Evolutionary conservation across 306 rosid genomes (phyloP).

Genomic region (Abrus pulchellus): DNA sequence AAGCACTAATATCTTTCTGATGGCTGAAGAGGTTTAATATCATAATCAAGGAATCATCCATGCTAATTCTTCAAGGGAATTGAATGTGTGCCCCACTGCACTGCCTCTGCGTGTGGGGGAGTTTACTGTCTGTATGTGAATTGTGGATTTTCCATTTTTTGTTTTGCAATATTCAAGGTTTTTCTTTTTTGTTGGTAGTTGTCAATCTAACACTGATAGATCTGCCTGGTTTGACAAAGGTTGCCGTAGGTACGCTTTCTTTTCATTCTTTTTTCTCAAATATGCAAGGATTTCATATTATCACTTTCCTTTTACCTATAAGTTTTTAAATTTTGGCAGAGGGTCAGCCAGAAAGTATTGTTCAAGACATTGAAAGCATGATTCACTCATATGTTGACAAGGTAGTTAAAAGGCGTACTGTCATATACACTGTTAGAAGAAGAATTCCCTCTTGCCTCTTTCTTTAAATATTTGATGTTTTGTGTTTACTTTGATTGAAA

Average conservation of each 20-base stretch:
- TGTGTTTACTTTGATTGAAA: slow-evolving; percentile 18
- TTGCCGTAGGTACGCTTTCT: slow-evolving; percentile 80
- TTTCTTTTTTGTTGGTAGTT: slow-evolving; percentile 59
- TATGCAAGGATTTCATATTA: slow-evolving; percentile 30
- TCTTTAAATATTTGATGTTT: not conserved
- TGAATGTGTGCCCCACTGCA: slow-evolving; percentile 16
- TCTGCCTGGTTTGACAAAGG: slow-evolving; percentile 95
- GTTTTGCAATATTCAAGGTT: slow-evolving; percentile 28
- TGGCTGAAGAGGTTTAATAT: slow-evolving; percentile 15
- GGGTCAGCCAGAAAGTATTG: slow-evolving; percentile 80
- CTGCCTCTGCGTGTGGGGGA: not conserved
- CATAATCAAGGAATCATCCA: slow-evolving; percentile 27
- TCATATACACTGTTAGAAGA: slow-evolving; percentile 27
- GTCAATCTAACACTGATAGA: slow-evolving; percentile 91
- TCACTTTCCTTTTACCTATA: slow-evolving; percentile 20
- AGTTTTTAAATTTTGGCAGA: slow-evolving; percentile 56
- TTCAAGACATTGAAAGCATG: slow-evolving; percentile 81
- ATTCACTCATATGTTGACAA: slow-evolving; percentile 75
- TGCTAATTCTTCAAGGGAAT: slow-evolving; percentile 20
- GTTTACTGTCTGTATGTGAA: slow-evolving; percentile 33
- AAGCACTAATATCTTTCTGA: slow-evolving; percentile 18
- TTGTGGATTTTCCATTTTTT: slow-evolving; percentile 42
- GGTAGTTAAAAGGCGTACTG: slow-evolving; percentile 54
- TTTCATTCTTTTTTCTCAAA: not conserved
- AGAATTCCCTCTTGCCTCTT: not conserved